Base-by-base conservation (phyloP, 1,284 basidiomycete species). In the Coriolopsis trogii region DNA sequence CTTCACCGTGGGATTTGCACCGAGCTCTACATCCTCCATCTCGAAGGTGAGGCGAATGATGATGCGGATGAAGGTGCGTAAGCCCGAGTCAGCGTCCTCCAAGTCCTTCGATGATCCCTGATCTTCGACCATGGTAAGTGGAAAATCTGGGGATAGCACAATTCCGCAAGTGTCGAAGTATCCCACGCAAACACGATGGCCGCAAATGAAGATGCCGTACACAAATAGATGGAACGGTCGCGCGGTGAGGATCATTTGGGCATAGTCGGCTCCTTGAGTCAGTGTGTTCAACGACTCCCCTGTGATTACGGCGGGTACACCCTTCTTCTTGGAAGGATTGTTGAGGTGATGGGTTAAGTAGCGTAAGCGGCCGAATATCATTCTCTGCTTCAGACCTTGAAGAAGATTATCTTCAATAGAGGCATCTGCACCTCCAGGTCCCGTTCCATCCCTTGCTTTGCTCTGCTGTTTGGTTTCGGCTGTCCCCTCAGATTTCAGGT, bases 201-300 rank as follows among this genome's bases (percentile, higher is more conserved):
- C 42, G n/a, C 33, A 44, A 31, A 44, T 34, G 21, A 44, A 44
- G 9, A 44, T 25, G 16, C 31, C 33, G 31, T 36, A 44, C 3
- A 34, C 21, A 31, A 16, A 44, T 13, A 44, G 42, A 12, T 44
- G 33, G 33, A 44, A 44, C 0, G 33, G 42, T 6, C 42, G 42
- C 9, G 30, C 21, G 12, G 20, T 12, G 8, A 44, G 20, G 21
- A 44, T 21, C 4, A 34, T 23, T 8, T 31, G 33, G 18, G 42
- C 42, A n/a, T 44, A 44, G 21, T 44, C 42, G 6, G 33, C 31
- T 12, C 42, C 42, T 16, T 44, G 42, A 13, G 15, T 16, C 2
- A 41, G n/a, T 1, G 41, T 41, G 7, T 29, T 18, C 28, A 26
- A 15, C n/a, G n/a, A n/a, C n/a, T n/a, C n/a, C n/a, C n/a, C n/a